These are phyloP conservation scores for Podaxis pistillaris DNA, from an alignment of 768 basidiomycete genomes.

Conservation along the genomic window DNA sequence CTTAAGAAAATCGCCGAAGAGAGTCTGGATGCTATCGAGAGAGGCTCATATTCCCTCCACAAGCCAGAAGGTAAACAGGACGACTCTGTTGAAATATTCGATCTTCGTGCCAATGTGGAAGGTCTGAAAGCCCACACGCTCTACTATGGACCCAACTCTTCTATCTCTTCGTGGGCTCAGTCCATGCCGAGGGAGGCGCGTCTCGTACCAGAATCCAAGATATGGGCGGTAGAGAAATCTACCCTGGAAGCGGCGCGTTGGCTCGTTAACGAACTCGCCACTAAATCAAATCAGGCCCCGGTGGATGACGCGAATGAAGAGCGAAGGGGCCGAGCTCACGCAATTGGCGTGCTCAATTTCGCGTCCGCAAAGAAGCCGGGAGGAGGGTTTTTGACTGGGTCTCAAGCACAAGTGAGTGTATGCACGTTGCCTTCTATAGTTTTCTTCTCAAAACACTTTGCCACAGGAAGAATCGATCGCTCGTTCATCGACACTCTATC, in stretches of 20 bases:
- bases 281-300: neutral
- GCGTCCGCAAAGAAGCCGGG: conserved; percentile 69
- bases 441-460: neutral
- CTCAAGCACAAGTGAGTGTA: conserved; percentile 40
- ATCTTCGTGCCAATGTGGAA: conserved; percentile 23
- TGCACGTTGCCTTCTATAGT: neutral
- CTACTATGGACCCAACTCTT: conserved; percentile 49
- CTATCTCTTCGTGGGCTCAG: conserved; percentile 43
- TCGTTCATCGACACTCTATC: conserved; percentile 66
- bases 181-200: neutral
- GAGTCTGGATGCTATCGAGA: neutral
- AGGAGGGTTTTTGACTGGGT: conserved; percentile 65
- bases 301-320: neutral
- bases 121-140: conserved; percentile 37
- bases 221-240: conserved; percentile 46
- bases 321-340: conserved; percentile 1
- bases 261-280: conserved; percentile 16
- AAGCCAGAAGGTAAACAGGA: neutral
- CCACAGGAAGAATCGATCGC: conserved; percentile 74
- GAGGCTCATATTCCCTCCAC: neutral
- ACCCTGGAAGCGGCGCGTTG: conserved; percentile 49
- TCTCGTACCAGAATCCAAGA: conserved; percentile 14
- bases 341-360: conserved; percentile 68
- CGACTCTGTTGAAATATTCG: neutral
- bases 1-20: neutral